These are phyloP conservation scores for Chrysanthemum makinoi DNA, from an alignment of 129 eudicot species.

Conservation along the genomic window DNA sequence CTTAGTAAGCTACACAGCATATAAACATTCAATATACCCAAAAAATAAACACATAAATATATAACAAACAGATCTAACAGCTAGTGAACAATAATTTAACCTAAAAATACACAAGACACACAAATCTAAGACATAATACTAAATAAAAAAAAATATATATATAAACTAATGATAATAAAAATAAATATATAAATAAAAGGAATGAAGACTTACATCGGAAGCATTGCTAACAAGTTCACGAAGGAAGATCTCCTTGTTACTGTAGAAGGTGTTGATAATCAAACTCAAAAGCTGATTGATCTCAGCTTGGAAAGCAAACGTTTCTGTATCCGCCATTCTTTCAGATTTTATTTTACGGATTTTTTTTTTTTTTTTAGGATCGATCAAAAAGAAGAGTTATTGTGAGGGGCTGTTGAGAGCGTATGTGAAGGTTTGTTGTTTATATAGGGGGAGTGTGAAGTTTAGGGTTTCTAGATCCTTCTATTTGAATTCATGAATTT, in stretches of 20 bases:
- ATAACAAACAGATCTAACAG: neutral
- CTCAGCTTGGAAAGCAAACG: conserved; percentile 30
- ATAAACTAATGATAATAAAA: neutral
- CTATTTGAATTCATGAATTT: neutral
- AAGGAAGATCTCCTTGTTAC: conserved; percentile 30
- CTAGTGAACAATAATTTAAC: too few species aligned
- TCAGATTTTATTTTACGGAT: neutral
- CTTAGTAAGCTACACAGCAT: too few species aligned
- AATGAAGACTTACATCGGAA: conserved; percentile 51
- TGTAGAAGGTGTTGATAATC: conserved; percentile 30
- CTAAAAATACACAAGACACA: too few species aligned
- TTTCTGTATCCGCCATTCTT: conserved; percentile 14
- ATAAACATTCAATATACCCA: too few species aligned
- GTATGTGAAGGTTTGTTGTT: neutral
- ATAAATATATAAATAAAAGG: too few species aligned
- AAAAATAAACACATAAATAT: too few species aligned
- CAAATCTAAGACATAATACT: too few species aligned
- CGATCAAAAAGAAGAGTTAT: too few species aligned
- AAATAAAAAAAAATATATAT: neutral
- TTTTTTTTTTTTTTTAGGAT: neutral
- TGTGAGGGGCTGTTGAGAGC: neutral
- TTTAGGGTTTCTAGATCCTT: conserved; percentile 19
- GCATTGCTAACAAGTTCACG: conserved; percentile 48
- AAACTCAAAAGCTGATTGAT: conserved; percentile 30
- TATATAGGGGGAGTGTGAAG: neutral